phyloP scores from a whole-genome alignment of 2,329 filamentous ascomycete genomes.

The Colletotrichum eleusines region DNA sequence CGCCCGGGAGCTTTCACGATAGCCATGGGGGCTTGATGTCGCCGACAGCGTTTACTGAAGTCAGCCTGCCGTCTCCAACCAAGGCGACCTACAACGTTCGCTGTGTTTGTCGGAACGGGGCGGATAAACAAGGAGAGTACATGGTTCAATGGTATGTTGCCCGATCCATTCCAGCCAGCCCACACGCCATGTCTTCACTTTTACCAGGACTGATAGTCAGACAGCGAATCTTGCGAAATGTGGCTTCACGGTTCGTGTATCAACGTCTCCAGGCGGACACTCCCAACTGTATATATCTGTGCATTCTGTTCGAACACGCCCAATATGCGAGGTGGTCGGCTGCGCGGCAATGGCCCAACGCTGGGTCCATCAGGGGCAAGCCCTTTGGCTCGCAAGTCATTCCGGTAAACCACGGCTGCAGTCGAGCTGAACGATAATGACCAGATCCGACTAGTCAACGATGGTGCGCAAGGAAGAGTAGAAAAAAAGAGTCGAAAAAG shows the following conservation, averaged over 20 bases:
- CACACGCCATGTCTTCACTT: background rate
- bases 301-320: conserved; percentile 72
- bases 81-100: conserved; percentile 60
- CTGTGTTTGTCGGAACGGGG: conserved; percentile 65
- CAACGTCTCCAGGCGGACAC: conserved; percentile 67
- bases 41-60: conserved; percentile 64
- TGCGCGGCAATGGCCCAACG: conserved; percentile 52
- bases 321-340: conserved; percentile 62
- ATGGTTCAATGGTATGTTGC: conserved; percentile 72
- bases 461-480: conserved; percentile 2
- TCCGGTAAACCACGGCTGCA: conserved; percentile 51
- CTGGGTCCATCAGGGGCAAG: conserved; percentile 51
- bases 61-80: conserved; percentile 60
- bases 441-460: background rate
- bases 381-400: conserved; percentile 60
- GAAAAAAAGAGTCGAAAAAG: conserved; percentile 23
- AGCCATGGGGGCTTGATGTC: conserved; percentile 59
- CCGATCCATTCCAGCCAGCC: conserved; percentile 20
- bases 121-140: conserved; percentile 62
- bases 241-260: conserved; percentile 74
- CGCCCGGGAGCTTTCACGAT: conserved; percentile 49
- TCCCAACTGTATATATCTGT: conserved; percentile 73
- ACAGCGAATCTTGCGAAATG: conserved; percentile 73
- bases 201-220: conserved; percentile 24
- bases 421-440: conserved; percentile 18